Base-by-base conservation (phyloP, 768 basidiomycete genomes). In the Hysterangium stoloniferum region DNA sequence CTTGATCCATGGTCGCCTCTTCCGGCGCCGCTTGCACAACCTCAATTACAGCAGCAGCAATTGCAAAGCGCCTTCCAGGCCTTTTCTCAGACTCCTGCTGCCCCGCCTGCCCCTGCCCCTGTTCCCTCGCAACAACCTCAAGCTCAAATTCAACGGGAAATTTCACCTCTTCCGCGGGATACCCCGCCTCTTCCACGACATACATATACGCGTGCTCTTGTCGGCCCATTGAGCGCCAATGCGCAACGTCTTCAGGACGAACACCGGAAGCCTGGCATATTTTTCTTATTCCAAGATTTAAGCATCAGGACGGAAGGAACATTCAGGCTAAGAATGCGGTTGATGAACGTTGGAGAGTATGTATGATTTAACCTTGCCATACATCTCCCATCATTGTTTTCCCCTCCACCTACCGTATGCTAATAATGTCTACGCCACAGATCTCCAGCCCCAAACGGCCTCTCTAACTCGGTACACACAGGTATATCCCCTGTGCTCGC, bases 281-380 rank as follows among this genome's bases (percentile, higher is more conserved):
- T 91, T 67, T 97, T 96, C 71, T 81, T 96, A 54, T 91, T 94
- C 69, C 91, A 92, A 64, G 94, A 96, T 68, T 68, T 97, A 46
- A 92, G 89, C 40, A 86, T 97, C 42, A 79, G 94, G 52, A 94
- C 89, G 17, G 94, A 97, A 77, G 89, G 88, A 84, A 66, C 61
- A 61, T 97, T 93, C 71, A 80, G 89, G 44, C 72, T 97, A 45
- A 77, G 89, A 57, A 74, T 96, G 70, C 78, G 90, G 55, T 74
- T 97, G 56, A 85, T 93, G 80, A 89, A 91, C 61, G 76, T 97
- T 59, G 86, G 88, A 64, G 80, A 82, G 93, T 96, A 68, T 80
- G 93, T 80, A 44, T 29, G 33, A 9, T 34, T 34, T n/a, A n/a
- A n/a, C n/a, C n/a, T n/a, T n/a, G n/a, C 33, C n/a, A n/a, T 34